These are phyloP conservation scores for Torulaspora delbrueckii DNA, from an alignment of 805 yeast genomes.

Conservation along the genomic window DNA sequence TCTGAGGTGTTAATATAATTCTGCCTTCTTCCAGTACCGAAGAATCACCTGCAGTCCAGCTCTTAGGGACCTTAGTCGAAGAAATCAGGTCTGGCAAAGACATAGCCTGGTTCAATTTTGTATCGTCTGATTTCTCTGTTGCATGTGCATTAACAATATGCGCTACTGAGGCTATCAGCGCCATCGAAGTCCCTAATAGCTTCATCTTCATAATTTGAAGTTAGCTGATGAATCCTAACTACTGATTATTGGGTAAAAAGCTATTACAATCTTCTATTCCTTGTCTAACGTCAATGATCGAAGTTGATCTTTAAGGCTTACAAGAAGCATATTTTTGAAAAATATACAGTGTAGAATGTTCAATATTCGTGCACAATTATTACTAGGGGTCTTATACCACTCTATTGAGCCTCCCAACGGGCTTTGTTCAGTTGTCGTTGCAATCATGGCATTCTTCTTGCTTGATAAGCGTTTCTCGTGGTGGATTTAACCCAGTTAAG, in stretches of 20 bases:
- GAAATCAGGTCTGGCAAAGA: slow-evolving; percentile 40
- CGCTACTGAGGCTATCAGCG: background rate
- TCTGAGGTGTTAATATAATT: slow-evolving; percentile 45
- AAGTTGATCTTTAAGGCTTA: background rate
- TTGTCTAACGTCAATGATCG: background rate
- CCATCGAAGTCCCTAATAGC: background rate
- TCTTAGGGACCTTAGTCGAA: slow-evolving; percentile 23
- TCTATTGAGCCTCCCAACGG: background rate
- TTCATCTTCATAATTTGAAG: background rate
- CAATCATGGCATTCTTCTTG: slow-evolving; percentile 5
- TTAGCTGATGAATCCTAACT: background rate
- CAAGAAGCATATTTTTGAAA: background rate
- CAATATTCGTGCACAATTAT: slow-evolving; percentile 4
- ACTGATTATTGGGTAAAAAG: background rate
- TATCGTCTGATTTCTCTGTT: slow-evolving; percentile 4
- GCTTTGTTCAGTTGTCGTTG: background rate
- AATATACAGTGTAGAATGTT: background rate
- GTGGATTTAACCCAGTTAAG: background rate
- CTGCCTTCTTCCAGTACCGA: slow-evolving; percentile 49
- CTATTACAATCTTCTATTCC: background rate
- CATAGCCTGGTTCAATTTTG: slow-evolving; percentile 26
- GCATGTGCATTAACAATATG: slow-evolving; percentile 7
- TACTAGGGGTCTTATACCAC: background rate
- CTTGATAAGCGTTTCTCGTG: slow-evolving; percentile 1
- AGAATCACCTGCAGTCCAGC: slow-evolving; percentile 41